Evolutionary conservation across 1,284 basidiomycete species (phyloP), one percentile per base, ranked within the genome.

Genomic region (Tilletiopsis washingtonensis): DNA sequence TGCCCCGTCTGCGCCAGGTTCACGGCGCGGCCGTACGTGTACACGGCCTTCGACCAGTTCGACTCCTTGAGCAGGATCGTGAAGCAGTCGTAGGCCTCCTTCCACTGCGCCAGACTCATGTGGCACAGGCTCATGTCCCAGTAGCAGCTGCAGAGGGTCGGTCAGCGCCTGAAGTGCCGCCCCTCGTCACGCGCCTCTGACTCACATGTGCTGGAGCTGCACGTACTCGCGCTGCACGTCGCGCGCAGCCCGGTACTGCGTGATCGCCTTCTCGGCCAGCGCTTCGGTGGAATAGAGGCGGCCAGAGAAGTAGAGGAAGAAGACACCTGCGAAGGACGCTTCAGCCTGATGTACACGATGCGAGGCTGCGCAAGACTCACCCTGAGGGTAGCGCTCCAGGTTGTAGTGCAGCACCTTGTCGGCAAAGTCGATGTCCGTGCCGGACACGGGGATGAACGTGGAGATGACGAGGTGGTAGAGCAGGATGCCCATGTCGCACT

Each of bases 241-340:
- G 26, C 69, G 57, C 2, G 70, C 70, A 19, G 55, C 51, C 19
- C 56, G 44, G 52, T 66, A 71, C 43, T 67, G 64, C 17, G 53
- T 49, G 41, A 73, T 61, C 3, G 69, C 70, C 29, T 59, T 57
- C 29, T 61, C 59, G 17, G 65, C 55, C 2, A 64, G 51, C 6
- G 62, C 59, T 40, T 73, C 69, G 5, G 67, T 73, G 37, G 67
- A 70, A 54, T 73, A 69, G 29, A 73, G 64, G 36, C 70, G 65
- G 3, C 70, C 70, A 24, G 66, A 67, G 49, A 73, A 73, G 58
- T 71, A 73, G 40, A 73, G 63, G 65, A 71, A 69, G 51, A 73
- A 73, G 44, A 73, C 63, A 3, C 62, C 15, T n/a, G n/a, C n/a
- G n/a, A n/a, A 9, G 29, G 29, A n/a, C n/a, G 29, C 9, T 7